Base-by-base conservation (phyloP, 2,329 filamentous ascomycete species). In the Hansfordia pulvinata region DNA sequence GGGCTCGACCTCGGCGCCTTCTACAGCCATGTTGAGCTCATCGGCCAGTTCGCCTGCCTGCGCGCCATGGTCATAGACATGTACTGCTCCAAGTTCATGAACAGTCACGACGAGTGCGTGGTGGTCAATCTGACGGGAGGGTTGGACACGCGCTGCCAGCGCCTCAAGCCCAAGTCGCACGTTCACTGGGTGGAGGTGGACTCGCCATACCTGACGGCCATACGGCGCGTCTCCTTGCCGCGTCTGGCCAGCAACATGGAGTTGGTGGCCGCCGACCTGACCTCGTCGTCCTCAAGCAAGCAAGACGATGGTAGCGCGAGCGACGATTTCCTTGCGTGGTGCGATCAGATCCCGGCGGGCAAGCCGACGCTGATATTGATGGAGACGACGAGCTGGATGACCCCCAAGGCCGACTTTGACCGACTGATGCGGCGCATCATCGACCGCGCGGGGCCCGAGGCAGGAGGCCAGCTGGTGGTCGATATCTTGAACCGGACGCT, bases 151-250 rank as follows among this genome's bases (percentile, higher is more conserved):
- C 21, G 21, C 6, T 23, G 14, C 12, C 9, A 15, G 21, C 21
- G 21, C 6, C 21, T 23, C 10, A 23, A 23, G 13, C 17, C 21
- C 9, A 12, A 14, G 8, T 11, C 21, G 21, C 5, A 23, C 11
- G 21, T 23, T 5, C 21, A 14, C 9, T 23, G 21, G 21, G 21
- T 23, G 21, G 11, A 23, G 13, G 21, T 23, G 11, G 21, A 23
- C 21, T 15, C 8, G 4, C 21, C 21, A 6, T 12, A 23, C 12
- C 17, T 23, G 8, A 23, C 21, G n/a, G 12, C 14, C 13, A 12
- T 23, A 14, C 21, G 21, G 8, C 8, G 12, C 8, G 17, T 8
- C 11, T 23, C 21, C 8, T 11, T 11, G 6, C n/a, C 20, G 6
- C 8, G 17, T 6, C 8, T 13, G 9, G 21, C 14, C 21, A 15